Evolutionary conservation across 2,329 filamentous ascomycete genomes (phyloP), one percentile per base, ranked within the genome.

Genomic region (Dactylonectria macrodidyma): DNA sequence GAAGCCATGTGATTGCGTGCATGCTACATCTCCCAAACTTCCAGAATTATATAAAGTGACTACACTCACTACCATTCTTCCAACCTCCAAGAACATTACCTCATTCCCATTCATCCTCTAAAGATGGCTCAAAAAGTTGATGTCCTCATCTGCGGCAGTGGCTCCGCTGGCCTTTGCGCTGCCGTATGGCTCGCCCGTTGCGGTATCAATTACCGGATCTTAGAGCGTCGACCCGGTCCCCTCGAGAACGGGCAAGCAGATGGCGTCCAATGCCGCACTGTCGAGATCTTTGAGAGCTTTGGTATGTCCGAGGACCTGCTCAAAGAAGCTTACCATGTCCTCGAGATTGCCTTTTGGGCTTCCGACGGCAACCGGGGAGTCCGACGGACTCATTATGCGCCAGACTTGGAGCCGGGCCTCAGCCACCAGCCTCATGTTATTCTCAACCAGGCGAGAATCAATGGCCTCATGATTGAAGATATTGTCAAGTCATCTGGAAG

Each of bases 271-370:
- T 71, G 62, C 70, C 66, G 71, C 3, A 71, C 69, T 10, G 87
- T 90, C 14, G 89, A 91, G 75, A 84, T 91, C 24, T 89, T 90
- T 58, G 88, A 91, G 72, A 88, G 86, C 51, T 88, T 90, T 36
- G 86, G 84, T 1, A 82, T 91, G 3, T 82, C 84, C 2, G 87
- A 88, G 52, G 80, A 84, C 19, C 79, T 91, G 33, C 81, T 90
- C 34, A 82, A 83, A 38, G 88, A 90, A 65, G 83, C 88, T 1
- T 90, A 87, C 62, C 89, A 90, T 74, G 84, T 89, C 11, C 79
- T 87, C 19, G 89, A 91, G 77, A 80, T 89, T 3, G 83, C 84
- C 3, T 90, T 91, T 69, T 91, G 88, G 88, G 66, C 69, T 6
- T 58, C 59, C 1, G 38, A 62, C 24, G 65, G 56, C 12, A 19